Percentiles rank a stretch among this genome's conserved stretches.
Conservation (phyloP, 306 rosid genomes). For the Spatholobus suberectus region DNA sequence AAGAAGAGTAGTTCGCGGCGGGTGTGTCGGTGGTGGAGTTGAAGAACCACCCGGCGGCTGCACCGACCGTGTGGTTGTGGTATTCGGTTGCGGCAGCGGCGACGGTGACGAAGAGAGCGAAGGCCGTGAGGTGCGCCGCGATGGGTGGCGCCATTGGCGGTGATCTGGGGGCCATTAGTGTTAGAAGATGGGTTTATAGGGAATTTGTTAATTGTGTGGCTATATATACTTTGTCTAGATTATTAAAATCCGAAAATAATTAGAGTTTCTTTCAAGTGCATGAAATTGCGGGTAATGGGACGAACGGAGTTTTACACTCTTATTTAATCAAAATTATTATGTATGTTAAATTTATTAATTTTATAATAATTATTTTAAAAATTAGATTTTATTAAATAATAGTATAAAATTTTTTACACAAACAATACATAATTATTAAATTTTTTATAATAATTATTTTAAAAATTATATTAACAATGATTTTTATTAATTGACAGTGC, state of each 20-base stretch:
- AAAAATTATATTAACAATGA: too few relatives aligned
- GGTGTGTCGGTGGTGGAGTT: slow-evolving; percentile 68
- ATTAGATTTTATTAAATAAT: too few relatives aligned
- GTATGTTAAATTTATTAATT: too few relatives aligned
- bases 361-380: too few relatives aligned
- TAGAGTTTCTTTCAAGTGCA: neutral
- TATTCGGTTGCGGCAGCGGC: slow-evolving; percentile 50
- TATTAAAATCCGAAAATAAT: neutral
- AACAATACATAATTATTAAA: too few relatives aligned
- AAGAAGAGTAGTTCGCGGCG: slow-evolving; percentile 72
- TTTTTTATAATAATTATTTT: too few relatives aligned
- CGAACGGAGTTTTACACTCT: too few relatives aligned
- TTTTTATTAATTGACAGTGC: too few relatives aligned
- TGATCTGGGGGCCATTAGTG: neutral
- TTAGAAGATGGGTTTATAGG: neutral
- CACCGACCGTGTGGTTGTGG: slow-evolving; percentile 85
- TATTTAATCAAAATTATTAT: too few relatives aligned
- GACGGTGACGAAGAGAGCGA: slow-evolving; percentile 36
- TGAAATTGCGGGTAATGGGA: neutral
- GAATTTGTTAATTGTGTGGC: neutral
- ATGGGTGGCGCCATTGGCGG: slow-evolving; percentile 49
- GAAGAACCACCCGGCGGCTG: slow-evolving; percentile 78
- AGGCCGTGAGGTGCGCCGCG: neutral
- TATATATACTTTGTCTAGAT: neutral
- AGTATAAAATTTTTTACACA: too few relatives aligned